Conservation (phyloP, 345 rosid genomes). For the Xanthoceras sorbifolium region DNA sequence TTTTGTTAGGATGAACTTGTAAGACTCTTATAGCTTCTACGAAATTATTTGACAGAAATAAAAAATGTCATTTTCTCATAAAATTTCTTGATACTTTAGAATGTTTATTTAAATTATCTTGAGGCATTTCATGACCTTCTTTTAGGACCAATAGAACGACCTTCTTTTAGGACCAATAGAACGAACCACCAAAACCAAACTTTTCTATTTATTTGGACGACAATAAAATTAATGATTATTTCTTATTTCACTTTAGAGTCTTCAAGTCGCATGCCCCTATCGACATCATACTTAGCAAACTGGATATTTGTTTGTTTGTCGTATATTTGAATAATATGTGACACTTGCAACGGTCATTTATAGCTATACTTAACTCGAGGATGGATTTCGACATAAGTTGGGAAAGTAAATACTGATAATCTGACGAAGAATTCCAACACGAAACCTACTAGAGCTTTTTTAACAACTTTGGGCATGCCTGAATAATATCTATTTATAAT, state of each 20-base stretch:
- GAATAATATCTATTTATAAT: background rate
- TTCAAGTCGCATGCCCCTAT: background rate
- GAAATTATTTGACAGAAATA: background rate
- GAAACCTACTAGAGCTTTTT: background rate
- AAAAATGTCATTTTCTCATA: no score
- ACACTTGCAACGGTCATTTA: background rate
- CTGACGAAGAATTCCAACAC: background rate
- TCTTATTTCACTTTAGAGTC: background rate
- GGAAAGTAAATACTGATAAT: background rate
- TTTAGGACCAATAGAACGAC: no score
- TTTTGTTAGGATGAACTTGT: background rate
- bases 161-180: no score
- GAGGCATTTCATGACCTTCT: no score
- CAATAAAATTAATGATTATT: background rate
- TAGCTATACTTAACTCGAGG: background rate
- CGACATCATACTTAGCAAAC: background rate
- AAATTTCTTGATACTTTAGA: background rate
- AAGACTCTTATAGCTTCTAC: background rate
- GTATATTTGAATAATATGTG: background rate
- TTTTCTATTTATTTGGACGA: background rate
- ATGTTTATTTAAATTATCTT: no score
- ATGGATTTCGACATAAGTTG: background rate
- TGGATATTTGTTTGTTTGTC: background rate
- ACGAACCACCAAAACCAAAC: no score
- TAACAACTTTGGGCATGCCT: background rate